These are phyloP conservation scores for Pyrenula massariospora DNA, from an alignment of 495 filamentous ascomycete species.

Conservation along the genomic window DNA sequence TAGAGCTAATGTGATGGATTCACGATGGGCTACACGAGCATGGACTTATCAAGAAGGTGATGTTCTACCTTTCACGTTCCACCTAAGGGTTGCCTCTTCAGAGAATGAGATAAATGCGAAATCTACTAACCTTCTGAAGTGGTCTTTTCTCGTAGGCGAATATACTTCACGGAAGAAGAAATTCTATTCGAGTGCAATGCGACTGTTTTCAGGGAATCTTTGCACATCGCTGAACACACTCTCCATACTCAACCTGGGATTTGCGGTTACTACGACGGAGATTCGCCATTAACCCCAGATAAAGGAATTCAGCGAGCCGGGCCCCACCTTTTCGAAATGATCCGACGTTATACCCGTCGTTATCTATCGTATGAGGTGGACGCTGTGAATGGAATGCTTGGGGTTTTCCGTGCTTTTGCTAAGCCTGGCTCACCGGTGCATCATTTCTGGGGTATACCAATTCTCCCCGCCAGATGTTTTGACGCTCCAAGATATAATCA, in stretches of 20 bases:
- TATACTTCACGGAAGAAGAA: not conserved
- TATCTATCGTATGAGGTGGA: not conserved
- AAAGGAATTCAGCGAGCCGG: not conserved
- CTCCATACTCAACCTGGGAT: not conserved
- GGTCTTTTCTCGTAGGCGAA: not conserved
- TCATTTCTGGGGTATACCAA: not conserved
- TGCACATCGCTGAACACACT: not conserved
- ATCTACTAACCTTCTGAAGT: not conserved
- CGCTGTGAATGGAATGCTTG: not conserved
- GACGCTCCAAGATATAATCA: not conserved
- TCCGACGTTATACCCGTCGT: not conserved
- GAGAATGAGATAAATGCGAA: not conserved
- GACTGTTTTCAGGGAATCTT: not conserved
- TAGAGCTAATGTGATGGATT: not conserved
- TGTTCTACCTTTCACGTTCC: not conserved
- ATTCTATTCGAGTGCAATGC: not conserved
- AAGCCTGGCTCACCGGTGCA: not conserved
- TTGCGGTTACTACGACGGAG: not conserved
- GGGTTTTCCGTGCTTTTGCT: not conserved
- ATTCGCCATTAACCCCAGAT: not conserved
- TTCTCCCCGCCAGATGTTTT: not conserved
- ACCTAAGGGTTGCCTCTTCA: not conserved
- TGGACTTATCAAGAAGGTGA: conserved; percentile 1
- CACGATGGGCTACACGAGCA: not conserved
- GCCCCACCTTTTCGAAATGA: not conserved